Evolutionary conservation across 345 rosid species (phyloP), one percentile per base, ranked within the genome.

Genomic region (Brassica rapa): DNA sequence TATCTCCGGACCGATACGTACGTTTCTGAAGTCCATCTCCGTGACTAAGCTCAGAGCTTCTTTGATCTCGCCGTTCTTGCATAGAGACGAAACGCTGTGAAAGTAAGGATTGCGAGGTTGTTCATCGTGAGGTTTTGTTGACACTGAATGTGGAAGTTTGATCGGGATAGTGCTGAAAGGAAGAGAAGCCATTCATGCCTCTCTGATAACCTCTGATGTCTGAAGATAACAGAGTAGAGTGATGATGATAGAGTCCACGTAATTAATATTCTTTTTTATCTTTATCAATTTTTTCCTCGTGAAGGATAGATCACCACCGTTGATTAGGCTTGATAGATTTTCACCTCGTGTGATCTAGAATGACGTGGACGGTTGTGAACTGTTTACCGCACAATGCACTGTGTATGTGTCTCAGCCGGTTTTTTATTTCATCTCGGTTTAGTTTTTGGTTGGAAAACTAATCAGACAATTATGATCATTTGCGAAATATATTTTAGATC

Each of bases 1-100:
- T 66, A 88, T 77, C 82, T 90, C 89, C 0, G 94, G 87, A 16
- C 91, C 92, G 24, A 85, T 56, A 0, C 66, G 82, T 24, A 89
- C 10, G 35, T 73, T 77, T 23, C 71, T 62, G 46, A 61, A 79
- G 27, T 75, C 89, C 97, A 89, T 88, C 62, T 88, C 71, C n/a
- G 82, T 83, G 29, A 90, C 86, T 21, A 90, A 71, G 59, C 75
- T 75, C 55, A 86, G 78, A 72, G 95, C 97, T 74, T 84, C 85
- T 77, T 53, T 87, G 77, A 89, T 74, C 68, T 81, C 85, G 71
- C 91, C 90, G 64, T 86, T 86, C 70, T 79, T 86, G 73, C 86
- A 87, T 0, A 91, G 87, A 74, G 86, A 83, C 16, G 88, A 83
- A 29, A 87, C 83, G 68, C 46, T 72, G 19, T 85, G 84, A 77